Evolutionary conservation across 1,284 basidiomycete genomes (phyloP), one percentile per base, ranked within the genome.

Genomic region (Mycena citricolor): DNA sequence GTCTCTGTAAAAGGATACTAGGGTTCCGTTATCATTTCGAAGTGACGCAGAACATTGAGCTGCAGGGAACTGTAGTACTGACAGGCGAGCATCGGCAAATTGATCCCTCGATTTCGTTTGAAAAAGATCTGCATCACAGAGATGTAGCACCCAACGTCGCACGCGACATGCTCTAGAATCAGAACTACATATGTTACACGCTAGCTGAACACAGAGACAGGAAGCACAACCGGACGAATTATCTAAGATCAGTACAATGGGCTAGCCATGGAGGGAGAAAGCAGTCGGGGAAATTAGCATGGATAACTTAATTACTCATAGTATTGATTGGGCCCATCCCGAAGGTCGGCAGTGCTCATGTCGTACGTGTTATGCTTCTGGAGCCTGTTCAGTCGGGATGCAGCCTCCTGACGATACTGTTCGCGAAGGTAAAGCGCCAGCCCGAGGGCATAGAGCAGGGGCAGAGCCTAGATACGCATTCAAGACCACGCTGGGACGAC

Each of bases 371-470:
- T 32, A 10, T 8, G 12, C 12, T 32, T 17, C 14, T n/a, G 31
- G 31, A 16, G 7, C 8, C 33, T 35, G 33, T 20, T 20, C 33
- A 35, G 10, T 42, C 19, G 23, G 47, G n/a, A 23, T 30, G 36
- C 40, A 49, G 24, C 38, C 38, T 39, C 38, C 38, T 39, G 38
- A 12, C 6, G 5, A 21, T 39, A 39, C 26, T 51, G 49, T 36
- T 51, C 47, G 14, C 25, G 72, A 24, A 79, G 64, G 42, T 78
- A 61, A n/a, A n/a, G n/a, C 6, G 61, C 57, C 16, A 81, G 56
- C 4, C 78, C 77, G 7, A 58, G 61, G 36, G 62, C 56, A 57
- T 80, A 81, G 2, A 69, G 48, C 7, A 74, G 59, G 2, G 73
- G 69, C 19, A 79, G 53, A 36, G 76, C 43, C 77, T 78, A 33